These are phyloP conservation scores for Lasiodiplodia sp. DNA, from an alignment of 2,329 filamentous ascomycete genomes.

Conservation along the genomic window DNA sequence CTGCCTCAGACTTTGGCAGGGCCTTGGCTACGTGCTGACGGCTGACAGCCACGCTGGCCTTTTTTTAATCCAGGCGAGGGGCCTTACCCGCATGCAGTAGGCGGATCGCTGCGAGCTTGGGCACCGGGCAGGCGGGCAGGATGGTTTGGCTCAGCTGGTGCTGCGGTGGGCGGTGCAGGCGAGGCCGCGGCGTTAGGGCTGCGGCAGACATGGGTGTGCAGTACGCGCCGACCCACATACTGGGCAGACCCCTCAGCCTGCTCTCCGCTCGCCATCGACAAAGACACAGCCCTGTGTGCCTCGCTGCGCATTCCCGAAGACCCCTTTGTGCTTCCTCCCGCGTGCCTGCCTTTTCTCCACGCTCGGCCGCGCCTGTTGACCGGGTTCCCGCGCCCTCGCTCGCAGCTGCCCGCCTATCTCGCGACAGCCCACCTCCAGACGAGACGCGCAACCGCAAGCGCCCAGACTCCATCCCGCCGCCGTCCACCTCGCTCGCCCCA, in stretches of 20 bases:
- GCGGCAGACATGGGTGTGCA: neutral
- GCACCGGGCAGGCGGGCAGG: conserved; percentile 4
- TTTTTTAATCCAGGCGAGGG: conserved; percentile 7
- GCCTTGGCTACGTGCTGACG: conserved; percentile 13
- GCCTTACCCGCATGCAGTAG: conserved; percentile 8
- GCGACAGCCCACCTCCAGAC: conserved; percentile 21
- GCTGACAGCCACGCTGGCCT: conserved; percentile 23
- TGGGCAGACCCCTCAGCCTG: conserved; percentile 2
- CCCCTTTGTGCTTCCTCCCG: conserved; percentile 15
- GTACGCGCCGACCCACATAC: neutral
- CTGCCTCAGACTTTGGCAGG: neutral
- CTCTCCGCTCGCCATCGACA: conserved; percentile 7
- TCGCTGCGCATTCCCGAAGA: neutral
- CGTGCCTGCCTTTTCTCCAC: conserved; percentile 1
- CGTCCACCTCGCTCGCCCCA: neutral
- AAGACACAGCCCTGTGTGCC: conserved; percentile 13
- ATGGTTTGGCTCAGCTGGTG: conserved; percentile 17
- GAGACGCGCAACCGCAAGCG: conserved; percentile 24
- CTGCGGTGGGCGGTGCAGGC: conserved; percentile 1
- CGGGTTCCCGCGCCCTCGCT: conserved; percentile 23
- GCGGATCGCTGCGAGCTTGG: neutral
- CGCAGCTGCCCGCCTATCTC: conserved; percentile 12
- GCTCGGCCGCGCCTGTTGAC: conserved; percentile 7
- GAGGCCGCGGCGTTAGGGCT: conserved; percentile 14
- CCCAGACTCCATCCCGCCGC: neutral